Base-by-base conservation (phyloP, 1,139 yeast species). In the Pichia sp. region DNA sequence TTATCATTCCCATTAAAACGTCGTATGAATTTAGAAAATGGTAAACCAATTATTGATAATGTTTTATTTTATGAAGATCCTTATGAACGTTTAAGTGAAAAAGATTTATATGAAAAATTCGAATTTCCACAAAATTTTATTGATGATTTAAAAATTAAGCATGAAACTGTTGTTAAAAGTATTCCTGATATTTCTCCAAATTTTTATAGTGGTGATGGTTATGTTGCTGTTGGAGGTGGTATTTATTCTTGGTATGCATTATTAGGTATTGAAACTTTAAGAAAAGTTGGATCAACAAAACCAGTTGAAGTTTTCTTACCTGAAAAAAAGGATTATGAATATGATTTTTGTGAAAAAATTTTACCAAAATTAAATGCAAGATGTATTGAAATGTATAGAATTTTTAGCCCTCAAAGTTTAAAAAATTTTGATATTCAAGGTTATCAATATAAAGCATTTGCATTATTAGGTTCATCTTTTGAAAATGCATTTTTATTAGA, bases 171-270 rank as follows among this genome's bases (percentile, higher is more conserved):
- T 16, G 54, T 58, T 16, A 42, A 46, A 5, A 49, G 55, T 10
- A 50, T 61, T 2, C 63, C 63, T 4, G 45, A 47, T 9, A 38
- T 47, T n/a, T 34, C 33, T 6, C 54, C 58, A 8, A 45, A 52
- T 7, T 59, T 72, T 27, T 80, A 77, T 58, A 60, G 65, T n/a
- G 92, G 92, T 1, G 70, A 77, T 48, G 95, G 95, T 24, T 79
- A 85, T 37, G 94, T 84, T 4, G 80, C 77, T 60, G 87, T 84
- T 33, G 90, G 90, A 31, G 94, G 94, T 37, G 90, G 90, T 2
- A 71, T 73, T 53, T 83, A 81, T 64, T 81, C 87, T 55, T 80
- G 94, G 72, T 68, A 82, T 56, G 74, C 87, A 12, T 65, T 82
- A 38, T 65, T 82, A 31, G 77, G 87, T 2, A 71, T 87, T 49